These are phyloP conservation scores for Silybum marianum DNA, from an alignment of 129 eudicot species.

Conservation along the genomic window DNA sequence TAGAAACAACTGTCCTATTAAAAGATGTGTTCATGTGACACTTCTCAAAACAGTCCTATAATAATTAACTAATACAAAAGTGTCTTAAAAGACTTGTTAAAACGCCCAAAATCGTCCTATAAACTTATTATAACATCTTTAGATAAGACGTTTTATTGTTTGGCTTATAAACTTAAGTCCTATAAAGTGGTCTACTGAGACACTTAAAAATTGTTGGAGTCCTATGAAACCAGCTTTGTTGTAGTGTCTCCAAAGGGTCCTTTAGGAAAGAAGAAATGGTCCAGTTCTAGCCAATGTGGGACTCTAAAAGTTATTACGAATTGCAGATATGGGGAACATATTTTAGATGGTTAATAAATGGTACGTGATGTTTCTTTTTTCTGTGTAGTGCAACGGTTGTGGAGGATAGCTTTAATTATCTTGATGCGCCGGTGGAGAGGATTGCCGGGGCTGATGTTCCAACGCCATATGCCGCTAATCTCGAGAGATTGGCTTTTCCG, in stretches of 20 bases:
- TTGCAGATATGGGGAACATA: background rate
- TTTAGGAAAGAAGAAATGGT: background rate
- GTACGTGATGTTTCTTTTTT: background rate
- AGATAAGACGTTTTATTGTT: background rate
- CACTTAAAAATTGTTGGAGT: background rate
- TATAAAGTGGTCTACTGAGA: background rate
- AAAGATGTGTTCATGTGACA: background rate
- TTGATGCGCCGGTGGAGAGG: constrained; percentile 97
- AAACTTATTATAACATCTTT: background rate
- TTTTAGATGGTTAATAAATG: background rate
- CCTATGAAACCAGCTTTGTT: background rate
- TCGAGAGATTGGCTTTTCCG: constrained; percentile 91
- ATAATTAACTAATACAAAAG: background rate
- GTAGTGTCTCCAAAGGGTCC: background rate
- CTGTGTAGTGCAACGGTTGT: constrained; percentile 71
- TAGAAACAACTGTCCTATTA: background rate
- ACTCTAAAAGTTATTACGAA: background rate
- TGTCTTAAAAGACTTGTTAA: background rate
- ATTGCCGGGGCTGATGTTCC: constrained; percentile 94
- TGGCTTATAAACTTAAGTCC: background rate
- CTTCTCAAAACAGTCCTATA: background rate
- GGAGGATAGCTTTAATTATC: constrained; percentile 94
- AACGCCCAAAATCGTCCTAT: background rate
- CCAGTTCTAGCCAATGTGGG: background rate
- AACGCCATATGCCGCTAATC: constrained; percentile 95